These are phyloP conservation scores for Cryptococcus sp. DNA, from an alignment of 1,284 basidiomycete species.

Conservation along the genomic window DNA sequence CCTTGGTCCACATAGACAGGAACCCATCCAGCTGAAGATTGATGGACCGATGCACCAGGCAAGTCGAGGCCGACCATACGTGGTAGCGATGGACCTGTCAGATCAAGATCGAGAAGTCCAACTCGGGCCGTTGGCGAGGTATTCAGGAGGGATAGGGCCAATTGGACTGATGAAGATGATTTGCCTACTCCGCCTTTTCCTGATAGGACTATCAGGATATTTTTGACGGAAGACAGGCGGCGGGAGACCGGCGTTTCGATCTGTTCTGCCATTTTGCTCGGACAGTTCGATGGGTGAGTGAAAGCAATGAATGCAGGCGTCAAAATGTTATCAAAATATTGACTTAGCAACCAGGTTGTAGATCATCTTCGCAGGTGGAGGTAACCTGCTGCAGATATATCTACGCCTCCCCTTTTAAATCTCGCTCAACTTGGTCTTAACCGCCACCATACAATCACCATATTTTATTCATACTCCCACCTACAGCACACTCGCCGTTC, in stretches of 20 bases:
- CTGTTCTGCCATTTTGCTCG: constrained; percentile 30
- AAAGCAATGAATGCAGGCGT: background rate
- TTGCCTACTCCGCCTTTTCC: constrained; percentile 99
- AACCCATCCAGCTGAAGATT: constrained; percentile 95
- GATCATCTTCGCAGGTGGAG: constrained; percentile 13
- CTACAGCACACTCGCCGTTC: too few species aligned
- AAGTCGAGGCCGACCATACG: constrained; percentile 93
- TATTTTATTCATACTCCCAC: too few species aligned
- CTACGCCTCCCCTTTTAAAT: background rate
- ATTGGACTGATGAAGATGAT: constrained; percentile 88
- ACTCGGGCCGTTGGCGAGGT: constrained; percentile 60
- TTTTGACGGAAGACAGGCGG: constrained; percentile 68
- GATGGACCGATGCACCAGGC: constrained; percentile 61
- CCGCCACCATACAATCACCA: too few species aligned
- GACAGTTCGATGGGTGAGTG: background rate
- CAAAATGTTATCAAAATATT: background rate
- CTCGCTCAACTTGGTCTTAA: too few species aligned
- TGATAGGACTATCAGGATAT: constrained; percentile 88
- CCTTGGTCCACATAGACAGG: constrained; percentile 86
- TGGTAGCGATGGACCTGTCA: constrained; percentile 94
- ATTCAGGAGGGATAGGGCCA: constrained; percentile 79
- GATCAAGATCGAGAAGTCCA: constrained; percentile 90
- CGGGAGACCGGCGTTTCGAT: constrained; percentile 56
- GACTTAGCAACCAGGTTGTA: background rate
- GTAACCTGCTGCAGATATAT: constrained; percentile 4